A percentile compares a stretch with the other conserved stretches of the same genome.
phyloP scores from a whole-genome alignment of 2,329 filamentous ascomycete species.

The Monosporascus cannonballus region DNA sequence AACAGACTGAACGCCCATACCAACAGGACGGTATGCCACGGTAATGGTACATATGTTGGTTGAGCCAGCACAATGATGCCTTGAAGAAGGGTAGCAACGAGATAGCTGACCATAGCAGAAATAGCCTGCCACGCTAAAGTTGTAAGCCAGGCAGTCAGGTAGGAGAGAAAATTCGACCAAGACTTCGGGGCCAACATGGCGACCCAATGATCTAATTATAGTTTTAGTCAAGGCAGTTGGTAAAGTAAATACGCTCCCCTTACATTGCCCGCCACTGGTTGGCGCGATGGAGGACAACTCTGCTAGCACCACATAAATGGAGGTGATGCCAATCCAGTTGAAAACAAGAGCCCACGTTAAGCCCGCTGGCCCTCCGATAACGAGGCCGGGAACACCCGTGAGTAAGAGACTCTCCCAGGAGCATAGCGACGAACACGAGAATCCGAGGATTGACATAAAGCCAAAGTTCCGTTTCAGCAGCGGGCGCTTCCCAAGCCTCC shows the following conservation, averaged over 20 bases:
- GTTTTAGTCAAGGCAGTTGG: too few relatives aligned
- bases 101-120: conserved; percentile 6
- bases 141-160: conserved; percentile 14
- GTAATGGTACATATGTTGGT: conserved; percentile 20
- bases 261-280: conserved; percentile 12
- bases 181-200: conserved; percentile 11
- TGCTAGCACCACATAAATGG: conserved; percentile 7
- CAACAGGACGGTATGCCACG: conserved; percentile 29
- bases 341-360: conserved; percentile 12
- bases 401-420: conserved; percentile 15
- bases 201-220: conserved; percentile 9
- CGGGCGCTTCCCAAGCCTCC: conserved; percentile 12
- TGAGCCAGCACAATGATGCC: conserved; percentile 12
- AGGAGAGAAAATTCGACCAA: conserved; percentile 12
- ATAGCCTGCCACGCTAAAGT: conserved; percentile 14
- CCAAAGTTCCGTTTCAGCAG: conserved; percentile 15
- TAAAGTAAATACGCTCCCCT: background rate
- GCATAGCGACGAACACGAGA: conserved; percentile 12
- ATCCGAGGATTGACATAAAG: conserved; percentile 14
- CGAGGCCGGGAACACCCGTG: conserved; percentile 3
- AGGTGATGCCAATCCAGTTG: conserved; percentile 13
- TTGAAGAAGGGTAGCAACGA: conserved; percentile 14
- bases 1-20: conserved; percentile 34
- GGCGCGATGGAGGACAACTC: conserved; percentile 16
- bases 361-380: conserved; percentile 13